A percentile compares a stretch with the other conserved stretches of the same genome.
Evolutionary conservation across 2,329 filamentous ascomycete species (phyloP).

Genomic region (Pseudogymnoascus sp.): DNA sequence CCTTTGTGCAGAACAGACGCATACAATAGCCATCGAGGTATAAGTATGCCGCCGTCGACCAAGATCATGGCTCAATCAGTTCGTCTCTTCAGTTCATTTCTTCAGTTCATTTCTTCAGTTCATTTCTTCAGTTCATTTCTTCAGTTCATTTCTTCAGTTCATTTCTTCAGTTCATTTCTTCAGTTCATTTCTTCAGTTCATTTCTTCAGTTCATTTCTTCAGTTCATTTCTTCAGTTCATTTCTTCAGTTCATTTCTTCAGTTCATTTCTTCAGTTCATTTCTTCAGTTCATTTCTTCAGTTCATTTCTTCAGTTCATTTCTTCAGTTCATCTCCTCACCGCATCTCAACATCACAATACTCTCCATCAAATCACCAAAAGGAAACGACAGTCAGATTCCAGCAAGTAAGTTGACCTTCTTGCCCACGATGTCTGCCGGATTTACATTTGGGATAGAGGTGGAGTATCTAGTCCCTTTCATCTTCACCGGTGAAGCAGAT

Average conservation of each 20-base stretch:
- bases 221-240: background rate
- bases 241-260: background rate
- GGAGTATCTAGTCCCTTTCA: background rate
- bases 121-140: background rate
- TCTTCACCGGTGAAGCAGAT: background rate
- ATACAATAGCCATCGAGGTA: background rate
- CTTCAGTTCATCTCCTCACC: background rate
- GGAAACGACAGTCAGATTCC: background rate
- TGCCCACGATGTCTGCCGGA: background rate
- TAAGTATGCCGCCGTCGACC: background rate
- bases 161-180: background rate
- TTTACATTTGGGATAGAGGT: slow-evolving; percentile 2
- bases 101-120: background rate
- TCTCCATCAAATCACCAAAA: background rate
- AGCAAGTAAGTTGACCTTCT: slow-evolving; percentile 1
- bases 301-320: background rate
- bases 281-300: background rate
- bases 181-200: background rate
- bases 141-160: background rate
- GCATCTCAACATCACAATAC: background rate
- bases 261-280: background rate
- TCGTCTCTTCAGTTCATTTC: background rate
- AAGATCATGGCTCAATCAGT: background rate
- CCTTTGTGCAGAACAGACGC: background rate
- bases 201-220: background rate